Base-by-base conservation (phyloP, 2,329 filamentous ascomycete genomes). In the Sclerotinia glacialis region DNA sequence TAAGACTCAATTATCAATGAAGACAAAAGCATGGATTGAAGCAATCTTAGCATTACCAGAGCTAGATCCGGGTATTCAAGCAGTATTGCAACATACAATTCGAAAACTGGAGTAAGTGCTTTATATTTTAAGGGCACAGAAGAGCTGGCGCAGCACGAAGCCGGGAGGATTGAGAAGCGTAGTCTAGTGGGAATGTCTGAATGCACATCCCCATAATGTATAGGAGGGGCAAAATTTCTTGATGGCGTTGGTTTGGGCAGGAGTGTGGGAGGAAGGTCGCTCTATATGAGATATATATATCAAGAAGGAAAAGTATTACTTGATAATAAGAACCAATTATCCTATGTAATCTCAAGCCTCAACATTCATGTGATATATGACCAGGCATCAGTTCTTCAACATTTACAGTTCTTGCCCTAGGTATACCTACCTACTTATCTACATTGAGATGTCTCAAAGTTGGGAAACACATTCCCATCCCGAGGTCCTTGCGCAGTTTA, bases 1-100 rank as follows among this genome's bases (percentile, higher is more conserved):
- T 71, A 81, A 78, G 73, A 69, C 73, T 14, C 77, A 72, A 56
- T 74, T 89, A 60, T 77, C 78, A 21, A 78, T 76, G 67, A 87
- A 84, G 77, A 82, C 82, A 2, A 75, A 75, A 16, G 76, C 74
- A 2, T 89, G 86, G 86, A 79, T 88, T 66, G 80, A 85, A 61
- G 76, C 75, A n/a, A 78, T 86, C 46, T 72, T 88, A 52, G 79
- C 74, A 2, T 72, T 80, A 55, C 78, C 81, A 42, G 79, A 79
- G 21, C 76, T 89, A 54, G 87, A 89, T 72, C 77, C 80, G n/a
- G 82, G 79, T 47, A 82, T 89, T 69, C 78, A 78, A 67, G 80
- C 78, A 9, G 86, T 89, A 1, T 70, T 89, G 70, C 80, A 84
- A 72, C 80, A 85, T 71, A 85, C 72, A 6, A 26, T 71, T 31